A percentile compares a stretch with the other conserved stretches of the same genome.
These are phyloP conservation scores for Tylopilus sp. DNA, from an alignment of 768 basidiomycete genomes.

Conservation along the genomic window DNA sequence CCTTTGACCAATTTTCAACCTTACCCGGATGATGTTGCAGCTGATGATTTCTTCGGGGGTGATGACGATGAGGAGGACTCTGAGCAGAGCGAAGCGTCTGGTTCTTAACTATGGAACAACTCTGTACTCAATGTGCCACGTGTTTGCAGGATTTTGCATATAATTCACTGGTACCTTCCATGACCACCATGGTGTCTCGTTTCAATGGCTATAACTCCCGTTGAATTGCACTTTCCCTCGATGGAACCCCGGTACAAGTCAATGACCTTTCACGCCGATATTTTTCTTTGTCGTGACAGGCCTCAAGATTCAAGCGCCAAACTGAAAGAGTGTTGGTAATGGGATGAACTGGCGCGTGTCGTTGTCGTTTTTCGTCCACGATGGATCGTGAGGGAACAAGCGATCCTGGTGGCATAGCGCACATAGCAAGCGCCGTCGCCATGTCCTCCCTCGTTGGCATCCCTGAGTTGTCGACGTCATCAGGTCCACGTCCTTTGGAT, in stretches of 20 bases:
- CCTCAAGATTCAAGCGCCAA: too few species aligned
- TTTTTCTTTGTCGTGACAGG: too few species aligned
- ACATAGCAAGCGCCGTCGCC: too few species aligned
- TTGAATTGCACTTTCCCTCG: not conserved
- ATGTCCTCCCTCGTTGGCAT: too few species aligned
- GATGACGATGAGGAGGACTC: slow-evolving; percentile 19
- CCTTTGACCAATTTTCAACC: slow-evolving; percentile 5
- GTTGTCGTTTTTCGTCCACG: too few species aligned
- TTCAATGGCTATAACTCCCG: not conserved
- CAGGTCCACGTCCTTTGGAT: too few species aligned
- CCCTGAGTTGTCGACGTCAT: too few species aligned
- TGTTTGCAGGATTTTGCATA: slow-evolving; percentile 72
- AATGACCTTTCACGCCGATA: too few species aligned
- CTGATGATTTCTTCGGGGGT: slow-evolving; percentile 30
- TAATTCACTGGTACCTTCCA: not conserved
- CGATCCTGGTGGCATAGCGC: too few species aligned
- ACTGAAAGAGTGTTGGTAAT: too few species aligned
- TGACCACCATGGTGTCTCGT: not conserved
- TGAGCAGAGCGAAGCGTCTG: slow-evolving; percentile 15
- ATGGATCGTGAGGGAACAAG: too few species aligned
- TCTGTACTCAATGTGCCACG: slow-evolving; percentile 33
- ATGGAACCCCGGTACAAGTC: not conserved
- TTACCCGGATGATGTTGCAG: slow-evolving; percentile 11
- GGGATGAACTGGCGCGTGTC: too few species aligned
- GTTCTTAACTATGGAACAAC: slow-evolving; percentile 3